A percentile compares a stretch with the other conserved stretches of the same genome.
phyloP scores from a whole-genome alignment of 495 filamentous ascomycete species.

The Hypoxylon lienhwacheense region DNA sequence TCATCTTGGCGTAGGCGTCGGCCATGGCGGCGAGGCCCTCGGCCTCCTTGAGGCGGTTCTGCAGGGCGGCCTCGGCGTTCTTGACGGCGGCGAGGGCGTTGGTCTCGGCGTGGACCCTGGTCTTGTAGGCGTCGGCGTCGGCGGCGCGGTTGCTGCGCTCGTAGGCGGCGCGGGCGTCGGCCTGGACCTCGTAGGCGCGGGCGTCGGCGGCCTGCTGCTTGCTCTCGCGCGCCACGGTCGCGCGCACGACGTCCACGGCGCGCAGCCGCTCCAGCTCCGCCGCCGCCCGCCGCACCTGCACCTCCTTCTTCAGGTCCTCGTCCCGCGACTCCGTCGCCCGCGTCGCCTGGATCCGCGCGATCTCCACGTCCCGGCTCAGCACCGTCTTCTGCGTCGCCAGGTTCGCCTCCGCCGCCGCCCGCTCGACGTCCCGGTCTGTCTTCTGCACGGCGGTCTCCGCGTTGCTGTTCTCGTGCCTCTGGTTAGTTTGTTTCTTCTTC shows the following conservation, averaged over 20 bases:
- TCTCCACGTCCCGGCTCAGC: slow-evolving; percentile 68
- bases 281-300: slow-evolving; percentile 71
- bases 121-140: slow-evolving; percentile 56
- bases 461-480: slow-evolving; percentile 51
- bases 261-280: slow-evolving; percentile 78
- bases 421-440: slow-evolving; percentile 79
- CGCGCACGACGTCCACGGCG: slow-evolving; percentile 74
- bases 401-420: slow-evolving; percentile 72
- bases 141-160: slow-evolving; percentile 60
- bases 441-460: slow-evolving; percentile 79
- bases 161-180: slow-evolving; percentile 59
- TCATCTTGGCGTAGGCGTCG: slow-evolving; percentile 69
- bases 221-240: slow-evolving; percentile 68
- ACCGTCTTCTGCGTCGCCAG: slow-evolving; percentile 69
- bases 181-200: slow-evolving; percentile 60
- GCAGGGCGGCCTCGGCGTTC: slow-evolving; percentile 64
- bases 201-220: slow-evolving; percentile 75
- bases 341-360: slow-evolving; percentile 69
- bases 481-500: no score
- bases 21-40: slow-evolving; percentile 75
- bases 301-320: slow-evolving; percentile 73
- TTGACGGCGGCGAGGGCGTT: slow-evolving; percentile 51
- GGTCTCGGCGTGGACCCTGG: slow-evolving; percentile 39
- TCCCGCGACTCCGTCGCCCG: slow-evolving; percentile 72
- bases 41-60: slow-evolving; percentile 68